Evolutionary conservation across 495 filamentous ascomycete genomes (phyloP).

Genomic region (Apiosordaria backusii): DNA sequence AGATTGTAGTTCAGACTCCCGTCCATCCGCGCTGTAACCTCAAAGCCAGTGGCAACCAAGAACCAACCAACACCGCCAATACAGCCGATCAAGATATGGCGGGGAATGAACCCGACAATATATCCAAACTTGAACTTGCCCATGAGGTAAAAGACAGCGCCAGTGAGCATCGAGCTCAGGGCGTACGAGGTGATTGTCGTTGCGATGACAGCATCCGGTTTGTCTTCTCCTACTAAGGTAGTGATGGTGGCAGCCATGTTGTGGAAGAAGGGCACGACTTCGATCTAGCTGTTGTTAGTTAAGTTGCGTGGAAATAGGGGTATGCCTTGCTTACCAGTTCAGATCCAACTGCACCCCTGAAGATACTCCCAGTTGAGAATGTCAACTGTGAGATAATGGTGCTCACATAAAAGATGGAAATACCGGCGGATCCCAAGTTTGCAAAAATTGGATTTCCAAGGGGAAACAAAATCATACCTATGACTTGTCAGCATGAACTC

Average conservation of each 20-base stretch:
- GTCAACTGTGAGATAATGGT: slow-evolving; percentile 90
- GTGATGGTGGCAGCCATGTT: slow-evolving; percentile 94
- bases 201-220: slow-evolving; percentile 79
- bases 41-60: slow-evolving; percentile 82
- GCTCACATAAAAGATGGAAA: slow-evolving; percentile 98
- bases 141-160: slow-evolving; percentile 85
- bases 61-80: slow-evolving; percentile 99
- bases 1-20: slow-evolving; percentile 77
- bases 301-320: neutral
- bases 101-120: slow-evolving; percentile 91
- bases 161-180: slow-evolving; percentile 86
- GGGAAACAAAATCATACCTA: slow-evolving; percentile 91
- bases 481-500: neutral
- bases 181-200: slow-evolving; percentile 91
- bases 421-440: slow-evolving; percentile 81
- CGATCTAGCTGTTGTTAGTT: slow-evolving; percentile 54
- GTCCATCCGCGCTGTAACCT: slow-evolving; percentile 86
- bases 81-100: slow-evolving; percentile 93
- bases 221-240: slow-evolving; percentile 68
- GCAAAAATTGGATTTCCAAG: slow-evolving; percentile 80
- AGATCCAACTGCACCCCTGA: slow-evolving; percentile 90
- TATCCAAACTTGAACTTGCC: slow-evolving; percentile 81
- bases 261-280: slow-evolving; percentile 96
- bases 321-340: slow-evolving; percentile 64
- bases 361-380: slow-evolving; percentile 87